Evolutionary conservation across 257 asterid species (phyloP).

Genomic region (Scutellaria barbata): DNA sequence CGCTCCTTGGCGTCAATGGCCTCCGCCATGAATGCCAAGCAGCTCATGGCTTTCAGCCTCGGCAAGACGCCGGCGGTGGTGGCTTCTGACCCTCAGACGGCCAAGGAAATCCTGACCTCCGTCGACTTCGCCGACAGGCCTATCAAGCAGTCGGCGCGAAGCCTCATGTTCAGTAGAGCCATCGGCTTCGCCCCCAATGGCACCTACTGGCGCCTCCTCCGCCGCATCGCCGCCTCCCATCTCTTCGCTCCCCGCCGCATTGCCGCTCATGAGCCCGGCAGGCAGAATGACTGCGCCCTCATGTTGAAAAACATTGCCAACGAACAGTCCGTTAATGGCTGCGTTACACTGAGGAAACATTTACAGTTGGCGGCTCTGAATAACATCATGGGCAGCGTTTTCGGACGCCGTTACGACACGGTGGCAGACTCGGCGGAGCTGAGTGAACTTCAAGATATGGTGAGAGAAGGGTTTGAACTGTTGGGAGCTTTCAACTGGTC

Average conservation of each 20-base stretch:
- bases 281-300: conserved; percentile 35
- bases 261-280: conserved; percentile 38
- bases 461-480: conserved; percentile 59
- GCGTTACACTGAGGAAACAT: conserved; percentile 39
- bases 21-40: conserved; percentile 39
- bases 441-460: conserved; percentile 45
- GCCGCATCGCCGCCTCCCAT: conserved; percentile 61
- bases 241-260: conserved; percentile 55
- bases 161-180: conserved; percentile 58
- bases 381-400: conserved; percentile 60
- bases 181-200: conserved; percentile 73
- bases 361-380: conserved; percentile 49
- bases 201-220: conserved; percentile 61
- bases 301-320: conserved; percentile 32
- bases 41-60: conserved; percentile 68
- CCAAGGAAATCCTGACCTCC: conserved; percentile 52
- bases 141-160: conserved; percentile 55
- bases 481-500: conserved; percentile 65
- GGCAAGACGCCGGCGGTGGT: conserved; percentile 61
- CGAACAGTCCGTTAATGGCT: conserved; percentile 32
- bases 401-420: conserved; percentile 50
- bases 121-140: conserved; percentile 61
- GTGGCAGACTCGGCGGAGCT: conserved; percentile 33
- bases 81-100: conserved; percentile 53
- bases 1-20: conserved; percentile 47